phyloP scores from a whole-genome alignment of 768 basidiomycete species.

The Mycena haematopus region DNA sequence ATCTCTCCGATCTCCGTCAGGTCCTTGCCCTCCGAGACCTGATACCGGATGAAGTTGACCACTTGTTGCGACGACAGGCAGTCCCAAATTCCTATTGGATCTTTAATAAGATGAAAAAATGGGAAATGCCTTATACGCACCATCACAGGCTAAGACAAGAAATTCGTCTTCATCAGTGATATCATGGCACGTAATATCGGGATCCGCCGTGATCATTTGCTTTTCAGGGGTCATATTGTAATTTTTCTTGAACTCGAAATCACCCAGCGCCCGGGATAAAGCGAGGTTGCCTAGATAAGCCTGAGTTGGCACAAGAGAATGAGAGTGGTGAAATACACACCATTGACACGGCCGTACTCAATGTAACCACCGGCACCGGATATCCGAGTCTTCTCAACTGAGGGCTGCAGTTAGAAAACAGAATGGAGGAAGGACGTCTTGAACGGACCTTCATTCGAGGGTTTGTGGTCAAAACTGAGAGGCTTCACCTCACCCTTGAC shows the following conservation, averaged over 20 bases:
- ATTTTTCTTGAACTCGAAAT: constrained; percentile 99
- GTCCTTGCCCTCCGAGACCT: constrained; percentile 78
- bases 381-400: constrained; percentile 88
- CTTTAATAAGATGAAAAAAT: constrained; percentile 17
- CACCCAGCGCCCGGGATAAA: constrained; percentile 91
- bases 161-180: constrained; percentile 93
- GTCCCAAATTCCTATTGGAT: constrained; percentile 94
- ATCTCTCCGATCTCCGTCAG: constrained; percentile 86
- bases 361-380: constrained; percentile 92
- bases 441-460: constrained; percentile 77
- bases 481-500: constrained; percentile 86
- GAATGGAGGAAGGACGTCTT: constrained; percentile 15
- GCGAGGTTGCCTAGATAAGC: constrained; percentile 84
- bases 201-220: constrained; percentile 95
- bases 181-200: constrained; percentile 85
- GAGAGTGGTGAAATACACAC: constrained; percentile 46
- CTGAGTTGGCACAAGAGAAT: constrained; percentile 6
- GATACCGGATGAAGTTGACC: constrained; percentile 84
- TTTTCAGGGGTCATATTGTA: constrained; percentile 78
- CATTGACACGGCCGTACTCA: constrained; percentile 96
- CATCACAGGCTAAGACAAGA: constrained; percentile 95
- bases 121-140: constrained; percentile 48
- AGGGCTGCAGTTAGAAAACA: constrained; percentile 21
- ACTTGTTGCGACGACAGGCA: constrained; percentile 93
- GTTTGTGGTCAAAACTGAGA: constrained; percentile 95